Percentiles rank a stretch among this genome's conserved stretches.
phyloP scores from a whole-genome alignment of 2,329 filamentous ascomycete genomes.

The Penicillium vulpinum region DNA sequence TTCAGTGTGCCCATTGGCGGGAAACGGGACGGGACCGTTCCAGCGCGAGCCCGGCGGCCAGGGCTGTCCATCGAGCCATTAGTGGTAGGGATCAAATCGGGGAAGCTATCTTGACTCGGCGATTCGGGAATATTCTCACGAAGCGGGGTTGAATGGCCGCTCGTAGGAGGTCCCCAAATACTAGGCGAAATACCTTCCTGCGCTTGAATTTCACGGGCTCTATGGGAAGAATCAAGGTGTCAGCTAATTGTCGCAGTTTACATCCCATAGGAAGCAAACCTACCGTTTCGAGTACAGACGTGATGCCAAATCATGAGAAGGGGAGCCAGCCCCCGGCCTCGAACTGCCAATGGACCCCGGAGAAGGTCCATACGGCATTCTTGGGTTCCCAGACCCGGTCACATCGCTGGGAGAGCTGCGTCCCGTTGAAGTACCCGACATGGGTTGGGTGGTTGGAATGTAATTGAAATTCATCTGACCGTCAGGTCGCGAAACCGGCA shows the following conservation, averaged over 20 bases:
- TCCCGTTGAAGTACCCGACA: conserved; percentile 76
- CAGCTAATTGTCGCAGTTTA: conserved; percentile 5
- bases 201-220: conserved; percentile 93
- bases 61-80: conserved; percentile 65
- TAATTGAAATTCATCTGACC: conserved; percentile 81
- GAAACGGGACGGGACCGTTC: conserved; percentile 94
- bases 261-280: conserved; percentile 36
- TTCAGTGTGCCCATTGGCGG: conserved; percentile 70
- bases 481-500: conserved; percentile 75
- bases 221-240: conserved; percentile 40
- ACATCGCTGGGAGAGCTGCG: conserved; percentile 79
- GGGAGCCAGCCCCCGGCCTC: conserved; percentile 88
- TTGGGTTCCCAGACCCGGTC: conserved; percentile 61
- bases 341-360: conserved; percentile 55
- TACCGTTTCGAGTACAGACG: conserved; percentile 91
- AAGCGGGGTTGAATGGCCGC: conserved; percentile 91
- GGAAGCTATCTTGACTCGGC: conserved; percentile 86
- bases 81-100: conserved; percentile 76
- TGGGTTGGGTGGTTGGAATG: conserved; percentile 66
- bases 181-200: conserved; percentile 82
- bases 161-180: conserved; percentile 93
- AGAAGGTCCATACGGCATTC: conserved; percentile 72
- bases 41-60: conserved; percentile 79
- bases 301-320: conserved; percentile 84
- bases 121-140: conserved; percentile 98